Evolutionary conservation across 2,329 filamentous ascomycete species (phyloP).

Genomic region (Septoria linicola): DNA sequence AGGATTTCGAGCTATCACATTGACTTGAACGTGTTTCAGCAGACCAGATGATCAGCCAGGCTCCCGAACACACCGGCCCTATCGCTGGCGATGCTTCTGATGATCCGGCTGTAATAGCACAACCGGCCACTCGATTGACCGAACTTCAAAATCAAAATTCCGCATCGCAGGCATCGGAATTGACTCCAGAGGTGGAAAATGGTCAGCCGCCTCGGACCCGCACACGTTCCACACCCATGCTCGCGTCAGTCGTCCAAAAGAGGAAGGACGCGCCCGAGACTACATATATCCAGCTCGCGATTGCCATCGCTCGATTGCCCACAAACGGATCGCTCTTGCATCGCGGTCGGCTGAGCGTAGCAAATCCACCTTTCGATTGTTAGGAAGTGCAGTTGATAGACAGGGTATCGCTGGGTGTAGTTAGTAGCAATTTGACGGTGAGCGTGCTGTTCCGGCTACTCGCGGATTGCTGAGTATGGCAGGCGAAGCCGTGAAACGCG

Average conservation of each 20-base stretch:
- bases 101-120: neutral
- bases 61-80: no score
- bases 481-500: no score
- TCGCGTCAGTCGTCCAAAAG: neutral
- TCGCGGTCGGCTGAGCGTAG: constrained; percentile 8
- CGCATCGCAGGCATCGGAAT: neutral
- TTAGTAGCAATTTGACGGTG: no score
- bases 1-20: no score
- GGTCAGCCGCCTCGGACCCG: constrained; percentile 10
- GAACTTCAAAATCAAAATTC: neutral
- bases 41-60: no score
- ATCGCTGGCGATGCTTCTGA: neutral
- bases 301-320: neutral
- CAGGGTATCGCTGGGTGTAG: neutral
- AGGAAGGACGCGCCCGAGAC: constrained; percentile 6
- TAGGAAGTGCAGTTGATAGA: no score
- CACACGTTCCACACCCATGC: neutral
- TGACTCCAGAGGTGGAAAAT: neutral
- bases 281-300: constrained; percentile 11
- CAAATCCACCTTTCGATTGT: neutral
- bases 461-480: no score
- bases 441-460: no score
- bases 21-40: no score
- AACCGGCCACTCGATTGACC: neutral
- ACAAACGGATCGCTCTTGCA: neutral